Evolutionary conservation across 768 basidiomycete genomes (phyloP).

Genomic region (Chalciporus chontae): DNA sequence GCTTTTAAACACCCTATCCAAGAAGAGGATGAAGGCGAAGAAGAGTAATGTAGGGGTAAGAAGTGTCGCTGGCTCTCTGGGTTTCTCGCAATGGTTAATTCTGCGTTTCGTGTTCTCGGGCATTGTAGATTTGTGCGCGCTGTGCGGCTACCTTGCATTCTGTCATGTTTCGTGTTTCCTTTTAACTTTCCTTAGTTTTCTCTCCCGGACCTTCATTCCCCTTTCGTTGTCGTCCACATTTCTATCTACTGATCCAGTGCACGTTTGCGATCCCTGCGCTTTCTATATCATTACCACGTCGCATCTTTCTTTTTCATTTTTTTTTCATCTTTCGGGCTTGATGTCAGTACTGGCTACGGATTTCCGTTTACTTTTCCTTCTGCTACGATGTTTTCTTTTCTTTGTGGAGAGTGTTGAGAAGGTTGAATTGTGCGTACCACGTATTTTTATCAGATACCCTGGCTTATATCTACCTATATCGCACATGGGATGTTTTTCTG

Average conservation of each 20-base stretch:
- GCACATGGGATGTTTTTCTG: not conserved
- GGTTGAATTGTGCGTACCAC: slow-evolving; percentile 8
- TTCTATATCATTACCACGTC: slow-evolving; percentile 1
- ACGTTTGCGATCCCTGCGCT: slow-evolving; percentile 2
- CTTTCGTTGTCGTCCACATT: slow-evolving; percentile 8
- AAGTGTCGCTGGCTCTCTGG: slow-evolving; percentile 2
- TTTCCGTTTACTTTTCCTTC: slow-evolving; percentile 9
- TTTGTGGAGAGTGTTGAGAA: not conserved
- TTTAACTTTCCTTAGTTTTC: slow-evolving; percentile 1
- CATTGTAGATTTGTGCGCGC: slow-evolving; percentile 10
- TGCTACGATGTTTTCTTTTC: not conserved
- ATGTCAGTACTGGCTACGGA: slow-evolving; percentile 22
- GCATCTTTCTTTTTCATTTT: not conserved
- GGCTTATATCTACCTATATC: slow-evolving; percentile 9
- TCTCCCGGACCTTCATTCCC: slow-evolving; percentile 1
- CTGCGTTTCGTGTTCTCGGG: slow-evolving; percentile 8
- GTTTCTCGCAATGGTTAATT: slow-evolving; percentile 8
- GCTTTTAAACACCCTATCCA: slow-evolving; percentile 72
- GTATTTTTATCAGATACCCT: slow-evolving; percentile 28
- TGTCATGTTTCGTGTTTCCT: slow-evolving; percentile 1
- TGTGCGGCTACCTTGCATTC: slow-evolving; percentile 4
- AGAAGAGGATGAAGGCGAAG: slow-evolving; percentile 85
- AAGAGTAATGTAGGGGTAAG: slow-evolving; percentile 39
- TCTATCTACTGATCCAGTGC: slow-evolving; percentile 14
- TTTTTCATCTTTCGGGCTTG: slow-evolving; percentile 6